Percentiles rank a stretch among this genome's conserved stretches.
Evolutionary conservation across 2,329 filamentous ascomycete genomes (phyloP).

Genomic region (Fusarium robinianum): DNA sequence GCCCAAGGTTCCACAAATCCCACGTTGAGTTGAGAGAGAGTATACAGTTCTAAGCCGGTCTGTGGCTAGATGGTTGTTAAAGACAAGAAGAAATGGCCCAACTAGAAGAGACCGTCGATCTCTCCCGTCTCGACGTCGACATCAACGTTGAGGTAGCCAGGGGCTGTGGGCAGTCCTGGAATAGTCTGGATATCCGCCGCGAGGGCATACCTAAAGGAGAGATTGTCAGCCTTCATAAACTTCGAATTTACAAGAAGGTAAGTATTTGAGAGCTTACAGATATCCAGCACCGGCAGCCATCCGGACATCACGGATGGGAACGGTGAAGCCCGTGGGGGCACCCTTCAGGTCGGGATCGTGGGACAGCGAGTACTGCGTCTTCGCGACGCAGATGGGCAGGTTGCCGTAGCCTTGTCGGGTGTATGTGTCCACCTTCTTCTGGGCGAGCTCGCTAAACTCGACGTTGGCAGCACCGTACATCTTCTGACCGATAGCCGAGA

Average conservation of each 20-base stretch:
- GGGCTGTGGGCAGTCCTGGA: constrained; percentile 90
- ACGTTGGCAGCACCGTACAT: constrained; percentile 94
- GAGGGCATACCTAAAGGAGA: constrained; percentile 71
- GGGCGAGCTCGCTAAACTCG: constrained; percentile 90
- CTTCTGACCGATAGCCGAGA: constrained; percentile 84
- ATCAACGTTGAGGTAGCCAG: constrained; percentile 94
- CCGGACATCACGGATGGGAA: constrained; percentile 91
- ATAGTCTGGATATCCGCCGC: constrained; percentile 99
- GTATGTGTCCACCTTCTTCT: constrained; percentile 96
- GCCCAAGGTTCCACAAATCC: constrained; percentile 31
- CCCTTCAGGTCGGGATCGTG: constrained; percentile 95
- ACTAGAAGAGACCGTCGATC: constrained; percentile 86
- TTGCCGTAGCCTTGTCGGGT: constrained; percentile 89
- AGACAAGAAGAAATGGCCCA: constrained; percentile 2
- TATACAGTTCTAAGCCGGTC: constrained; percentile 17
- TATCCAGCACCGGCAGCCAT: constrained; percentile 95
- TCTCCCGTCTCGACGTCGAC: constrained; percentile 81
- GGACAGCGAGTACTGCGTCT: constrained; percentile 96
- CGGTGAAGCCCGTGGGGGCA: constrained; percentile 89
- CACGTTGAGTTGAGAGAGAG: constrained; percentile 39
- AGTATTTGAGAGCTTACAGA: constrained; percentile 68
- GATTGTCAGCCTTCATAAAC: constrained; percentile 42
- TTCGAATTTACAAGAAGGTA: background rate
- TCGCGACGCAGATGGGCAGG: constrained; percentile 93
- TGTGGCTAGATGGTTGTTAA: constrained; percentile 7